Percentiles rank a stretch among this genome's conserved stretches.
Conservation (phyloP, 768 basidiomycete species). For the Macrolepiota albuminosa region DNA sequence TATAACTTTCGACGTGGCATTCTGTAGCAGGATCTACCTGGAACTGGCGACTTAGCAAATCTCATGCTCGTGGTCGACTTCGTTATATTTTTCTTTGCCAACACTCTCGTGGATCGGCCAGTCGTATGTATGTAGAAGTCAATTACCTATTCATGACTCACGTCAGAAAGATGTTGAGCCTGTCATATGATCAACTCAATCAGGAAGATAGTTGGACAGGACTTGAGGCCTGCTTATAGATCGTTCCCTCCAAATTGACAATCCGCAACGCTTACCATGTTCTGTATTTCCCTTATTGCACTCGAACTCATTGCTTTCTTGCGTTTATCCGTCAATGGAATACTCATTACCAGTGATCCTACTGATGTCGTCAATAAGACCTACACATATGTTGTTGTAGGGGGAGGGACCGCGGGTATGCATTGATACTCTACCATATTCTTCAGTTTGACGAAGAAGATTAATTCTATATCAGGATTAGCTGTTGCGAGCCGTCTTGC, state of each 20-base stretch:
- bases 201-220: neutral
- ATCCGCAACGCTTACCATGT: neutral
- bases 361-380: conserved; percentile 7
- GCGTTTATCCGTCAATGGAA: neutral
- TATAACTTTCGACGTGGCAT: no score
- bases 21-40: no score
- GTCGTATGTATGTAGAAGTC: no score
- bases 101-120: no score
- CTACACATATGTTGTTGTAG: conserved; percentile 10
- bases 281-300: neutral
- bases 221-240: neutral
- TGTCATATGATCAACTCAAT: neutral
- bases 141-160: no score
- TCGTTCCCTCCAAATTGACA: neutral
- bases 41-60: no score
- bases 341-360: conserved; percentile 9
- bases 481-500: conserved; percentile 14
- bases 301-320: neutral
- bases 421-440: neutral
- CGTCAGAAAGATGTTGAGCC: no score
- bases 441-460: neutral
- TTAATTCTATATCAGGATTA: conserved; percentile 1
- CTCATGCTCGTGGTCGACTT: no score
- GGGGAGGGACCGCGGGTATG: conserved; percentile 14
- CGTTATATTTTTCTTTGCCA: no score